A percentile compares a stretch with the other conserved stretches of the same genome.
Conservation (phyloP, 306 rosid genomes). For the Adenanthera pavonina region DNA sequence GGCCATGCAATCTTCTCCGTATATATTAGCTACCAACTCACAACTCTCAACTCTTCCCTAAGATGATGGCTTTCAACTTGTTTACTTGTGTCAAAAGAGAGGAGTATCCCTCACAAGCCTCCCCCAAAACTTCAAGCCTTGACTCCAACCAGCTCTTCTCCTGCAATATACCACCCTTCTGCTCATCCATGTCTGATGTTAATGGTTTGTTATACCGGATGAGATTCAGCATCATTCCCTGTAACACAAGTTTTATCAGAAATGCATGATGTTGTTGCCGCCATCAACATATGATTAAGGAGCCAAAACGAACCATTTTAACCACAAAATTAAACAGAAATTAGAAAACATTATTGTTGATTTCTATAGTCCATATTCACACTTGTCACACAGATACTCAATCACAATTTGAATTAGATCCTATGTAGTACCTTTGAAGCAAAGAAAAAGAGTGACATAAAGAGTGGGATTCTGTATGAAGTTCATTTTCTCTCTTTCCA, state of each 20-base stretch:
- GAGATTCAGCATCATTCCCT: constrained; percentile 80
- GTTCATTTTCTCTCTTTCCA: neutral
- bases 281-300: constrained; percentile 15
- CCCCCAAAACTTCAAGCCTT: constrained; percentile 62
- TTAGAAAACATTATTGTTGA: neutral
- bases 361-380: neutral
- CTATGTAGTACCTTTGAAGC: neutral
- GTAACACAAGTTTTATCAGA: constrained; percentile 42
- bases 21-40: constrained; percentile 26
- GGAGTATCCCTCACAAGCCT: constrained; percentile 84
- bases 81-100: constrained; percentile 62
- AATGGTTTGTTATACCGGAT: constrained; percentile 52
- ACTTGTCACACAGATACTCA: constrained; percentile 17
- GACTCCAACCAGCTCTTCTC: constrained; percentile 51
- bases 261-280: neutral
- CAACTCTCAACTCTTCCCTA: constrained; percentile 28
- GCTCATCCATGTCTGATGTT: constrained; percentile 23
- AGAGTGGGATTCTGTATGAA: neutral
- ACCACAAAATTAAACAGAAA: neutral
- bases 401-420: neutral
- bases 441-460: neutral
- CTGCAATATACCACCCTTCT: constrained; percentile 29
- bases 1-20: no score
- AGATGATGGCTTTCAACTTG: constrained; percentile 54
- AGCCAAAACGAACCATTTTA: neutral